Base-by-base conservation (phyloP, 176 grass and related monocot species). In the Bonia amplexicaulis region DNA sequence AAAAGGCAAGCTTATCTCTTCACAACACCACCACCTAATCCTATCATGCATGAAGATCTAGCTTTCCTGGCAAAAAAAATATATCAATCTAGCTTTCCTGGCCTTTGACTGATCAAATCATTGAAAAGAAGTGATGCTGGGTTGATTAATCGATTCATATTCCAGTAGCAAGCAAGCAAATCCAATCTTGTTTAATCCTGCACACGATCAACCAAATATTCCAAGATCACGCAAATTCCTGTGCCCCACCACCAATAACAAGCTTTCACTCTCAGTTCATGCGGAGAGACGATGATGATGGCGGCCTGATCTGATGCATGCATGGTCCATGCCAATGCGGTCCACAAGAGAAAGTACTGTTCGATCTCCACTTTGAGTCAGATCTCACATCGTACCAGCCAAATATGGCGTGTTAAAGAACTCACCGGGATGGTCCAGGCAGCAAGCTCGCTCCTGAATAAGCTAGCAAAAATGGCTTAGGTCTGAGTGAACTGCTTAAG, bases 151-250 rank as follows among this genome's bases (percentile, higher is more conserved):
- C 59, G 54, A 13, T 72, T 76, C 55, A 58, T n/a, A 62, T 82
- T 66, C 55, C 61, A 57, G 68, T 31, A 74, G 52, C 35, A 77
- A 77, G 73, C 60, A 60, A 14, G n/a, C 40, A 80, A 39, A 82
- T 44, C 69, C 44, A 47, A 76, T 52, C 66, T 86, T 66, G 14
- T 48, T 68, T 75, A 47, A 74, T 83, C 25, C 66, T 77, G 12
- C 74, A 61, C 69, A 84, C 66, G 65, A 87, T 90, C 80, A 48
- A 33, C 66, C 69, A 80, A 78, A 79, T 74, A 80, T 90, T 87
- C 84, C 29, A 15, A 60, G 26, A 74, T 78, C 79, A 68, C 61
- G 4, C 19, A 83, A 78, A 67, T 74, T 66, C 80, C 23, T 26
- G 52, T 37, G 69, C 52, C 80, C 75, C 80, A 69, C 80, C 33